phyloP scores from a whole-genome alignment of 805 yeast genomes.

The Candida xiaguanensis region DNA sequence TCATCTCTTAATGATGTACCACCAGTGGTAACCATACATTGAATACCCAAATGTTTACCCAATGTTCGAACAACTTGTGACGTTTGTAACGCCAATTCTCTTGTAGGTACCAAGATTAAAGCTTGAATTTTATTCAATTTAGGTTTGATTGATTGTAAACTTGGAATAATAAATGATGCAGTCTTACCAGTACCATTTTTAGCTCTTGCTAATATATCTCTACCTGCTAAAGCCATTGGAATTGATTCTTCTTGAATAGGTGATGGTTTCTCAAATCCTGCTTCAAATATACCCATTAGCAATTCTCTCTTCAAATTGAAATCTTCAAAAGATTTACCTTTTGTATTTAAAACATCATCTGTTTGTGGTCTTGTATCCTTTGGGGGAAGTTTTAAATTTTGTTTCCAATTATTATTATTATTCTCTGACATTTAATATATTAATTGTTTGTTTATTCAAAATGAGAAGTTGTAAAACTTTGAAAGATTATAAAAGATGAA shows the following conservation, averaged over 20 bases:
- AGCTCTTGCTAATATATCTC: conserved; percentile 95
- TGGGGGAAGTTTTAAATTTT: conserved; percentile 13
- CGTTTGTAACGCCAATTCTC: conserved; percentile 96
- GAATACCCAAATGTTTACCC: conserved; percentile 87
- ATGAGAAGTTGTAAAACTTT: not conserved
- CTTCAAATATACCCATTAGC: conserved; percentile 97
- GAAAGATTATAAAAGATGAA: not conserved
- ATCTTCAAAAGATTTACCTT: conserved; percentile 89
- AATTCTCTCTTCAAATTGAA: conserved; percentile 88
- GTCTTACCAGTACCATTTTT: conserved; percentile 99
- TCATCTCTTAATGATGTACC: conserved; percentile 95
- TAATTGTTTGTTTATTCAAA: not conserved
- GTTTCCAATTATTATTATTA: conserved; percentile 8
- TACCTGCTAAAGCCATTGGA: conserved; percentile 91
- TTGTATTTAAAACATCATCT: conserved; percentile 89
- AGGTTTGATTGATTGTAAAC: conserved; percentile 85
- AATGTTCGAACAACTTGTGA: conserved; percentile 95
- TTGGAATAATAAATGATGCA: conserved; percentile 94
- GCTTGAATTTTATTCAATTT: conserved; percentile 84
- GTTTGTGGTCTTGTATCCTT: conserved; percentile 96
- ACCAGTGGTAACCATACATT: conserved; percentile 98
- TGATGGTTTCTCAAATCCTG: conserved; percentile 96
- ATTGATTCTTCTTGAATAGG: conserved; percentile 98
- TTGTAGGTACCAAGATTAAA: conserved; percentile 90
- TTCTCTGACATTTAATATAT: not conserved